Conservation (phyloP, 768 basidiomycete species). For the Kwoniella mangroviensis region DNA sequence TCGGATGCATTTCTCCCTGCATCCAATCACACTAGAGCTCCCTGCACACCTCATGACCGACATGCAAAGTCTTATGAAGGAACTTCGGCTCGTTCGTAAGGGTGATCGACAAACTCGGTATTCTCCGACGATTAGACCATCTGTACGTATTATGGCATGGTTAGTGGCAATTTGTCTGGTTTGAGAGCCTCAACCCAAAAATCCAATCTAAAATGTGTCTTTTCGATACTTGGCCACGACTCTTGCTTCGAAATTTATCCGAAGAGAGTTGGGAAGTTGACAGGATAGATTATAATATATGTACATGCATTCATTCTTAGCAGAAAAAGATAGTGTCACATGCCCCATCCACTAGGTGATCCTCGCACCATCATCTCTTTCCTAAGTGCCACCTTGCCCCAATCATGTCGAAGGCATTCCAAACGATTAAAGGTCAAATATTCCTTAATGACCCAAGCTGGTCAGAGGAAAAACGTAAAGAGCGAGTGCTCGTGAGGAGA, state of each 20-base stretch:
- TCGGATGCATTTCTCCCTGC: no score
- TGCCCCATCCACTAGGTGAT: background rate
- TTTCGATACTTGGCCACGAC: no score
- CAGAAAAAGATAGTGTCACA: background rate
- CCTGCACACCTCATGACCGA: no score
- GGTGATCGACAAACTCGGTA: background rate
- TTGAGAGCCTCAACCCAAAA: no score
- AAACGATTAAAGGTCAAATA: background rate
- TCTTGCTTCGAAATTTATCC: no score
- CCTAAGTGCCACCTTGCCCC: background rate
- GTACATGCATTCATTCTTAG: no score
- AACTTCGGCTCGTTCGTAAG: background rate
- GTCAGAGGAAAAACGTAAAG: constrained; percentile 15
- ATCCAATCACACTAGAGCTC: no score
- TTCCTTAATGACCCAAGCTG: constrained; percentile 11
- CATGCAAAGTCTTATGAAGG: no score
- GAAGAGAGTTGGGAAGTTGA: no score
- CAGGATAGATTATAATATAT: no score
- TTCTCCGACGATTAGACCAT: background rate
- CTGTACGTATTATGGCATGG: background rate
- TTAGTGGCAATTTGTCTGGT: background rate
- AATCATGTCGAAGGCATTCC: background rate
- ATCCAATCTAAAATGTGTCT: no score
- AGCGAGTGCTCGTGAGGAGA: constrained; percentile 9
- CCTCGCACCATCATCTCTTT: no score